Percentiles rank a stretch among this genome's conserved stretches.
Evolutionary conservation across 2,329 filamentous ascomycete species (phyloP).

Genomic region (Zymoseptoria ardabiliae): DNA sequence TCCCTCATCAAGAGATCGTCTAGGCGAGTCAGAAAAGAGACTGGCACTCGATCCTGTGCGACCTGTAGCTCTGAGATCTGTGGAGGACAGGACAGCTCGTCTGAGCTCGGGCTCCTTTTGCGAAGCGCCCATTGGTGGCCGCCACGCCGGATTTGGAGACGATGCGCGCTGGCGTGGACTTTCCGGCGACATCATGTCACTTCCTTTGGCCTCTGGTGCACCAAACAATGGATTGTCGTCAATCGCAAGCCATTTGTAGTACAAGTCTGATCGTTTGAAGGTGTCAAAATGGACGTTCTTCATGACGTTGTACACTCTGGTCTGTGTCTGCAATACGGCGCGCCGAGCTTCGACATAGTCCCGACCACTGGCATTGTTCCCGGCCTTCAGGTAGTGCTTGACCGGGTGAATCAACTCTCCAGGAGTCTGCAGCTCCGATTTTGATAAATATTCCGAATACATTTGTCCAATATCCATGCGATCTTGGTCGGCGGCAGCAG

Average conservation of each 20-base stretch:
- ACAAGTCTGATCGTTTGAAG: slow-evolving; percentile 89
- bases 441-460: slow-evolving; percentile 78
- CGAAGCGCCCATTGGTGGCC: slow-evolving; percentile 15
- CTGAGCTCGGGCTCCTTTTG: slow-evolving; percentile 44
- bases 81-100: slow-evolving; percentile 53
- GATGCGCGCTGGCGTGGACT: slow-evolving; percentile 8
- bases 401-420: slow-evolving; percentile 63
- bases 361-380: slow-evolving; percentile 64
- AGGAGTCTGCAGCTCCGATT: slow-evolving; percentile 71
- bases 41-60: slow-evolving; percentile 8
- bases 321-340: slow-evolving; percentile 75
- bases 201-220: slow-evolving; percentile 15
- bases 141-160: slow-evolving; percentile 16
- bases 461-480: slow-evolving; percentile 85
- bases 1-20: slow-evolving; percentile 66
- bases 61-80: slow-evolving; percentile 45
- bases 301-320: slow-evolving; percentile 75
- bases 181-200: slow-evolving; percentile 12
- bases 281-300: slow-evolving; percentile 69
- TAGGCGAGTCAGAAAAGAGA: slow-evolving; percentile 26
- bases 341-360: slow-evolving; percentile 80
- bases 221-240: slow-evolving; percentile 52
- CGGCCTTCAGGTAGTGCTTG: slow-evolving; percentile 69
- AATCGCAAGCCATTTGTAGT: slow-evolving; percentile 90
- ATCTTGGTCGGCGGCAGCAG: slow-evolving; percentile 62